Evolutionary conservation across 805 yeast genomes (phyloP).

Genomic region (Wickerhamomyces queroliae): DNA sequence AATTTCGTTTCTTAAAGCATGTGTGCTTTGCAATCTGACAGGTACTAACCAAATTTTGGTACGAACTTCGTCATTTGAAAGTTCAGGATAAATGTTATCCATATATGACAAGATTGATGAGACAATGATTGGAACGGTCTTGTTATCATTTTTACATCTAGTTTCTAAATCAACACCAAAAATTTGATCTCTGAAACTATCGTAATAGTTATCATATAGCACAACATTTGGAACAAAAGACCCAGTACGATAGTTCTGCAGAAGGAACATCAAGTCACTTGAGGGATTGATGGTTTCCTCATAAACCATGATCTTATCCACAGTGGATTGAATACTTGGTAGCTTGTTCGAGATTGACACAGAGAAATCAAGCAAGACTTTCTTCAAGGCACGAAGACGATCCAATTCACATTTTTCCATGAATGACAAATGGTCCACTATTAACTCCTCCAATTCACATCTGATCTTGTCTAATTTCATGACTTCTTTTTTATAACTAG

Average conservation of each 20-base stretch:
- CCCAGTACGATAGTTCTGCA: conserved; percentile 70
- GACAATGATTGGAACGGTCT: conserved; percentile 64
- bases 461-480: conserved; percentile 56
- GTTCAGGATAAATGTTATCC: conserved; percentile 65
- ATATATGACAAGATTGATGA: conserved; percentile 58
- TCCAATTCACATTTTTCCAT: conserved; percentile 83
- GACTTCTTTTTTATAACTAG: conserved; percentile 47
- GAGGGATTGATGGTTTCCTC: conserved; percentile 72
- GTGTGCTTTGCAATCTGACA: conserved; percentile 55
- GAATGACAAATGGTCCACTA: conserved; percentile 66
- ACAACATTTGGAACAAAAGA: conserved; percentile 65
- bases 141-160: conserved; percentile 64
- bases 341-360: conserved; percentile 59
- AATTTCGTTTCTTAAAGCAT: conserved; percentile 52
- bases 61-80: conserved; percentile 64
- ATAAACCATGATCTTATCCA: conserved; percentile 54
- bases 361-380: conserved; percentile 67
- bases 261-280: conserved; percentile 58
- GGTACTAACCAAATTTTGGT: conserved; percentile 64
- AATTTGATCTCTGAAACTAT: conserved; percentile 58
- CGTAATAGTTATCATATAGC: conserved; percentile 76
- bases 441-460: conserved; percentile 67
- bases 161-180: conserved; percentile 77
- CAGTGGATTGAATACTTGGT: conserved; percentile 47
- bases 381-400: conserved; percentile 69